Evolutionary conservation across 2,329 filamentous ascomycete species (phyloP), one percentile per base, ranked within the genome.

Genomic region (Lachnellula hyalina): DNA sequence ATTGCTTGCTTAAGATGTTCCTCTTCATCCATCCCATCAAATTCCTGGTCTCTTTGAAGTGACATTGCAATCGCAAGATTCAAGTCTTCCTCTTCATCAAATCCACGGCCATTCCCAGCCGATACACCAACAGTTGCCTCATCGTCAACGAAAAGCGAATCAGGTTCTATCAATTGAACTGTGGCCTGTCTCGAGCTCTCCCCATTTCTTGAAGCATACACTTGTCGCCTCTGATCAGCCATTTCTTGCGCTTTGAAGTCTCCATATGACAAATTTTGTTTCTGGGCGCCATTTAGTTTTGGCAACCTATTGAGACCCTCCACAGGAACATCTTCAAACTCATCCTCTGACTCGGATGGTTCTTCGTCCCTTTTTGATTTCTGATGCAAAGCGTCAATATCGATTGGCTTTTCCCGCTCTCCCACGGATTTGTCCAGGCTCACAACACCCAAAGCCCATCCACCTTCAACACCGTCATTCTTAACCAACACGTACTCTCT

Each of bases 401-500:
- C 91, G 57, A 99, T 97, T 0, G 94, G 93, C 68, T 91, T 96
- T 59, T 92, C 86, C 28, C 84, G 83, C 59, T 89, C 81, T 2
- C 90, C 91, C 44, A 86, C 80, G 49, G 94, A 83, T 61, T 89
- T 95, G 56, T 90, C 87, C 58, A 85, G 90, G 58, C 87, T 91
- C 21, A 99, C 92, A 25, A 99, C 94, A 51, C 94, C 94, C 5
- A 99, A 75, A 0, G 93, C 93, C 91, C 92, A 99, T 5, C 94
- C 94, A 46, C 94, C 94, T 69, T 97, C 93, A 1, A 90, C 91
- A 0, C 91, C 90, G 45, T 95, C 90, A 64, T 97, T 97, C 73
- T 94, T 96, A 40, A 99, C 92, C 4, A 99, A 76, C 12, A 99
- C 92, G 66, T 99, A 99, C 70, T 99, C 94, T 65, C 90, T 86